Evolutionary conservation across 2,329 filamentous ascomycete genomes (phyloP).

Genomic region (Fusarium sp.): DNA sequence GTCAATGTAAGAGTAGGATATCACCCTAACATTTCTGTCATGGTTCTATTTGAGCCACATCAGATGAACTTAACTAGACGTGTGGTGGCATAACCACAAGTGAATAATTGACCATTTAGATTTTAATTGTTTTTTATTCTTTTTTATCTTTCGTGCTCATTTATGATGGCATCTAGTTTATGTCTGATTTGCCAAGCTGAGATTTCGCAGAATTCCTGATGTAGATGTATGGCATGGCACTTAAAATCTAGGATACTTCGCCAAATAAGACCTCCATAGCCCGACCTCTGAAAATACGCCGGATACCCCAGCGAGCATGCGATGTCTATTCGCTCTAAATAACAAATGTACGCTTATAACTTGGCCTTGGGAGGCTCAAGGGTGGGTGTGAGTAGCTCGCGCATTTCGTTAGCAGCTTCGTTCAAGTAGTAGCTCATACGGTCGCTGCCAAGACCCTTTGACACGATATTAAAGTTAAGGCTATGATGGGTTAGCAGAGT

Average conservation of each 20-base stretch:
- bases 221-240: background rate
- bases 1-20: slow-evolving; percentile 37
- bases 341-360: slow-evolving; percentile 66
- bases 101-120: slow-evolving; percentile 13
- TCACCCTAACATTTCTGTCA: slow-evolving; percentile 3
- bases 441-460: slow-evolving; percentile 89
- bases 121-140: slow-evolving; percentile 14
- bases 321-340: background rate
- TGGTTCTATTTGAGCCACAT: slow-evolving; percentile 1
- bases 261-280: slow-evolving; percentile 2
- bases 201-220: slow-evolving; percentile 14
- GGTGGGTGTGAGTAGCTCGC: slow-evolving; percentile 85
- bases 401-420: slow-evolving; percentile 90
- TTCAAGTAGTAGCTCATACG: slow-evolving; percentile 97
- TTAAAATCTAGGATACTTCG: slow-evolving; percentile 28
- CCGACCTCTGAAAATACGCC: background rate
- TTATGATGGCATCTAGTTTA: slow-evolving; percentile 12
- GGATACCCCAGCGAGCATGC: background rate
- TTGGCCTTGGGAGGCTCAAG: slow-evolving; percentile 87
- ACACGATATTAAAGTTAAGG: slow-evolving; percentile 97
- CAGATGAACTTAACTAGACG: slow-evolving; percentile 33
- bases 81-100: slow-evolving; percentile 11
- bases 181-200: background rate
- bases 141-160: slow-evolving; percentile 17
- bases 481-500: slow-evolving; percentile 58